Evolutionary conservation across 257 asterid species (phyloP).

Genomic region (Pogostemon cablin): DNA sequence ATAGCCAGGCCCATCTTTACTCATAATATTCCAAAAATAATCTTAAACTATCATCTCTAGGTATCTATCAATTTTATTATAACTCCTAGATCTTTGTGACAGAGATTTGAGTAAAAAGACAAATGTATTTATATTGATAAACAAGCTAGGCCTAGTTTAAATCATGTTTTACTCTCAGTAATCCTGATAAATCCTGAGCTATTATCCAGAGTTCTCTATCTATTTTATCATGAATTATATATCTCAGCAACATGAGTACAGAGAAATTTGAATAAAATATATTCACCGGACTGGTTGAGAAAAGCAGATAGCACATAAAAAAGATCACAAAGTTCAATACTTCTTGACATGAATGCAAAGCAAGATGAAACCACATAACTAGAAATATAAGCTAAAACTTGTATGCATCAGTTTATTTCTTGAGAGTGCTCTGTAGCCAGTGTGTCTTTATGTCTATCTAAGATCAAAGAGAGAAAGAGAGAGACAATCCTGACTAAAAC

Average conservation of each 20-base stretch:
- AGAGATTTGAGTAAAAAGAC: too few relatives aligned
- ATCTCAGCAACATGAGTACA: not conserved
- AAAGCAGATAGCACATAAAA: conserved; percentile 6
- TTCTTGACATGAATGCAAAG: not conserved
- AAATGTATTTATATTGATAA: not conserved
- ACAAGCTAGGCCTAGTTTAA: conserved; percentile 7
- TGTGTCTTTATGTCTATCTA: not conserved
- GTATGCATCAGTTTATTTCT: not conserved
- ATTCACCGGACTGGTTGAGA: not conserved
- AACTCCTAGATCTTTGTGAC: too few relatives aligned
- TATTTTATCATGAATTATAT: conserved; percentile 17
- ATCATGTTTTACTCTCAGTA: conserved; percentile 19
- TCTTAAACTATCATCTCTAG: too few relatives aligned
- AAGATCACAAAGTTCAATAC: not conserved
- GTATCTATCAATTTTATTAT: too few relatives aligned
- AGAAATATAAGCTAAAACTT: not conserved
- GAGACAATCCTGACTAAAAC: conserved; percentile 7
- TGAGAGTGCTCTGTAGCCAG: not conserved
- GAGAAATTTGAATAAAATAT: not conserved
- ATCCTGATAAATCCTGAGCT: conserved; percentile 1
- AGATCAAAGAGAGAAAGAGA: not conserved
- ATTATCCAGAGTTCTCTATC: conserved; percentile 5
- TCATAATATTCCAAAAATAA: not conserved
- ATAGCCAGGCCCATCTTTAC: not conserved
- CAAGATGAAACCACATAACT: conserved; percentile 5